phyloP scores from a whole-genome alignment of 371 early-diverging fungal species.

The Gilbertella persicaria region DNA sequence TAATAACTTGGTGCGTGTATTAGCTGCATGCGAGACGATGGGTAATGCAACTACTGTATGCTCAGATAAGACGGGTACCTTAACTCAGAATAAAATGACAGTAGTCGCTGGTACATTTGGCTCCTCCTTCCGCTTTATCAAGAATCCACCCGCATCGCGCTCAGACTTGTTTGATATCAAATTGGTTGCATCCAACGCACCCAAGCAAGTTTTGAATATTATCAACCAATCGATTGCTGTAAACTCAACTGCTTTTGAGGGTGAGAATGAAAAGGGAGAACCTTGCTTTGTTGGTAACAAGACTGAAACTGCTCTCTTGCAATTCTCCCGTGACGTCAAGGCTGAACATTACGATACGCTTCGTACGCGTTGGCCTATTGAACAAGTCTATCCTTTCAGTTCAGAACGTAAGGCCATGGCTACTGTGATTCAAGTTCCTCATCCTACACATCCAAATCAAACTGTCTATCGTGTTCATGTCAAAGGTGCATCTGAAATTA shows the following conservation, averaged over 20 bases:
- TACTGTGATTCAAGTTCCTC: constrained; percentile 64
- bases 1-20: constrained; percentile 82
- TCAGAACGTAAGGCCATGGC: constrained; percentile 89
- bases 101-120: constrained; percentile 67
- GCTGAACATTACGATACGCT: constrained; percentile 48
- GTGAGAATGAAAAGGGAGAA: constrained; percentile 59
- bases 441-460: constrained; percentile 22
- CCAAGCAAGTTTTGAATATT: constrained; percentile 32
- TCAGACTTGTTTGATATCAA: constrained; percentile 39
- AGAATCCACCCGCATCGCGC: constrained; percentile 32
- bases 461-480: constrained; percentile 61
- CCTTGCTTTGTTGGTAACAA: constrained; percentile 65
- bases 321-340: constrained; percentile 55
- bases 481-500: constrained; percentile 84
- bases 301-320: constrained; percentile 83
- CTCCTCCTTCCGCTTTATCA: constrained; percentile 26
- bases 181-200: constrained; percentile 22
- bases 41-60: constrained; percentile 89
- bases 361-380: constrained; percentile 51
- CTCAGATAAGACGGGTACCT: constrained; percentile 87
- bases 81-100: constrained; percentile 87
- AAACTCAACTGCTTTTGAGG: constrained; percentile 81
- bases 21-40: constrained; percentile 91
- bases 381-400: constrained; percentile 76
- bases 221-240: constrained; percentile 66